A percentile compares a stretch with the other conserved stretches of the same genome.
phyloP scores from a whole-genome alignment of 2,329 filamentous ascomycete species.

The Shiraia sp. region DNA sequence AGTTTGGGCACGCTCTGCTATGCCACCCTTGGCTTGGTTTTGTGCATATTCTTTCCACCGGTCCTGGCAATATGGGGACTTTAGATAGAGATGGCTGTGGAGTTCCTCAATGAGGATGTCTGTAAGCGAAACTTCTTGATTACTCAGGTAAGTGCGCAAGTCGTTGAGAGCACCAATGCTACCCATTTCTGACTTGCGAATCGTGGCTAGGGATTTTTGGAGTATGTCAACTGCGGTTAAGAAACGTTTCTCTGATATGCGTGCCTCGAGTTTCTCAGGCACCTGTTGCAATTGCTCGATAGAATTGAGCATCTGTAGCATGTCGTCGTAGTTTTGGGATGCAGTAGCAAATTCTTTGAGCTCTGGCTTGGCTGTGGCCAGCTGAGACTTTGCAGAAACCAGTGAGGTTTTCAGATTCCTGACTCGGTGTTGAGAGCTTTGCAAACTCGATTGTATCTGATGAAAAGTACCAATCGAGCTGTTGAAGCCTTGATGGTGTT shows the following conservation, averaged over 20 bases:
- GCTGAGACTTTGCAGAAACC: constrained; percentile 74
- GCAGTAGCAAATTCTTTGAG: constrained; percentile 85
- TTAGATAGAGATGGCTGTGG: constrained; percentile 95
- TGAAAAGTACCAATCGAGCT: constrained; percentile 98
- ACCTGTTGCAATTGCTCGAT: constrained; percentile 87
- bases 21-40: constrained; percentile 57
- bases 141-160: constrained; percentile 82
- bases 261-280: constrained; percentile 88
- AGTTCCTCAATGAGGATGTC: constrained; percentile 97
- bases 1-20: constrained; percentile 36
- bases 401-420: constrained; percentile 83
- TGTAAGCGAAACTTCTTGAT: constrained; percentile 88
- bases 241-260: constrained; percentile 96
- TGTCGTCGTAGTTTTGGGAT: constrained; percentile 87
- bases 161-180: constrained; percentile 88
- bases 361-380: constrained; percentile 86
- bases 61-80: constrained; percentile 96
- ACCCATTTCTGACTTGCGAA: constrained; percentile 86
- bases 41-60: constrained; percentile 85
- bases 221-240: constrained; percentile 89
- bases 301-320: constrained; percentile 80
- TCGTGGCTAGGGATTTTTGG: constrained; percentile 80
- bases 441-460: constrained; percentile 94
- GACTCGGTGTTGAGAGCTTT: constrained; percentile 83
- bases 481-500: constrained; percentile 99